A percentile compares a stretch with the other conserved stretches of the same genome.
Conservation (phyloP, 345 rosid species). For the Geranium brycei region DNA sequence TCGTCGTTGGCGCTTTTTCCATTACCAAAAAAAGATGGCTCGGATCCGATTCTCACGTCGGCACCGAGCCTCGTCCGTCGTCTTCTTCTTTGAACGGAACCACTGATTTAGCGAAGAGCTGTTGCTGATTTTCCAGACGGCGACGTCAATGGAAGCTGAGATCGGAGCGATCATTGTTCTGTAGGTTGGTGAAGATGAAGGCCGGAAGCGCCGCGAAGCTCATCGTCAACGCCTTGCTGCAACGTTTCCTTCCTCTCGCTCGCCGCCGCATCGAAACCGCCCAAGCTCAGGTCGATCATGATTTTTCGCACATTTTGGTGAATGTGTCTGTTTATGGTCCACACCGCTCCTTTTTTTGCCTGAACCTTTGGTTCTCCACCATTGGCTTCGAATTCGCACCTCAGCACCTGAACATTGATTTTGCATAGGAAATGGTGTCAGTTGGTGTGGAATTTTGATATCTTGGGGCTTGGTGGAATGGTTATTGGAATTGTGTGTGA, state of each 20-base stretch:
- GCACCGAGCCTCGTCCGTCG: not conserved
- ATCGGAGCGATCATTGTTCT: not conserved
- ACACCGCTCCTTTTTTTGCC: no score
- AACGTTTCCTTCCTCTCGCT: slow-evolving; percentile 91
- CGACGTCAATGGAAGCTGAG: not conserved
- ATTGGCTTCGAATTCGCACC: not conserved
- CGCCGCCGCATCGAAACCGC: slow-evolving; percentile 96
- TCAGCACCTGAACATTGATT: no score
- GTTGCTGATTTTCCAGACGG: not conserved
- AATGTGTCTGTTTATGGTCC: no score
- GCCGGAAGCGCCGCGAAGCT: slow-evolving; percentile 87
- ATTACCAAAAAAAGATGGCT: not conserved
- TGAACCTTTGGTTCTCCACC: not conserved
- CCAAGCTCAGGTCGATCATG: slow-evolving; percentile 68
- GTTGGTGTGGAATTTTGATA: not conserved
- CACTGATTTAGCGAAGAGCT: not conserved
- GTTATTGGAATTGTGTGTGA: not conserved
- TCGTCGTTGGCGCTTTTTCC: no score
- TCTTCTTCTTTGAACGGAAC: not conserved
- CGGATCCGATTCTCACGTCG: not conserved
- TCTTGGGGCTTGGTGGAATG: no score
- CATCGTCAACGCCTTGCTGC: slow-evolving; percentile 91
- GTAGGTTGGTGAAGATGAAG: slow-evolving; percentile 35
- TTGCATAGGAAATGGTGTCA: no score
- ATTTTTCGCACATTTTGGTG: slow-evolving; percentile 6